Evolutionary conservation across 768 basidiomycete genomes (phyloP), one percentile per base, ranked within the genome.

Genomic region (Guyanaporus albipodus): DNA sequence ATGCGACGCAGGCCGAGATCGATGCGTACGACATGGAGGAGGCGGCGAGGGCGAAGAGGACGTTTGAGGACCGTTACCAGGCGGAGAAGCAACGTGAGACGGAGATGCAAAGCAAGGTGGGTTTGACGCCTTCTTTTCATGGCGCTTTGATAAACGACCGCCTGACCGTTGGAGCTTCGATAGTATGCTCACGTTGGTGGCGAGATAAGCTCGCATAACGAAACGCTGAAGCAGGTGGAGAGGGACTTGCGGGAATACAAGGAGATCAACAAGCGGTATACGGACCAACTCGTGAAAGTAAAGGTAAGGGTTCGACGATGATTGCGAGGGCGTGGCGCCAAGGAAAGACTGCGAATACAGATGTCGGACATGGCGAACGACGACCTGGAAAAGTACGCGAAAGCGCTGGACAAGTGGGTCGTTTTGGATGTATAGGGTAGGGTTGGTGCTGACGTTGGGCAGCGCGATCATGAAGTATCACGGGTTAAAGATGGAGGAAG

Each of bases 401-500:
- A 98, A 62, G 96, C 96, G 3, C 70, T 99, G 38, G 96, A 99
- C 70, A 95, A 88, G 95, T 97, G 55, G 55, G 85, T 42, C 19
- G 22, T 19, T 4, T 12, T 14, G 17, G 31, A n/a, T n/a, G n/a
- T n/a, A n/a, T n/a, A n/a, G n/a, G n/a, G n/a, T 28, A 17, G 18
- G 31, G 6, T 31, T 17, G 44, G n/a, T 23, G 39, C 49, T 62
- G 42, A 68, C 51, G 33, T 32, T 18, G 52, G 47, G 2, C 48
- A 97, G 95, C 55, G 96, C 94, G 33, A 98, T 99, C 66, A 96
- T 99, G 91, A 91, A 91, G 67, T 99, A 97, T 60, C 96, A 99
- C 61, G 73, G 83, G 12, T 75, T 96, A 57, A 99, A 99, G 70
- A 96, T 98, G 96, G 91, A 94, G 67, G 96, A 99, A 73, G 93